Evolutionary conservation across 371 early-diverging fungal genomes (phyloP), one percentile per base, ranked within the genome.

Genomic region (Dentiscutata heterogama): DNA sequence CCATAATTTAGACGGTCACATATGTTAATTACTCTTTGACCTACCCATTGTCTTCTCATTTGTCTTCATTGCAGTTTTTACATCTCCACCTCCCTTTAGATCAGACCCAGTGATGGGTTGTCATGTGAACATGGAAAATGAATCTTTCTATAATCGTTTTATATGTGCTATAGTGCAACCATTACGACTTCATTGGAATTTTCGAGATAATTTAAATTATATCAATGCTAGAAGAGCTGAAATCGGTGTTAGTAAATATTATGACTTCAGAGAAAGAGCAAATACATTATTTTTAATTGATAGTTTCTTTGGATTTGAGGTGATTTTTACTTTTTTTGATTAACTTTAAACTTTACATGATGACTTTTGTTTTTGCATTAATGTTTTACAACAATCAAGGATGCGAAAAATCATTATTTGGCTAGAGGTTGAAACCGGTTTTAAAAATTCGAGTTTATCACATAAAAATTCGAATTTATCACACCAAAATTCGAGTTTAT

Each of bases 261-360:
- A 22, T 25, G 27, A 35, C 65, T 31, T 51, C 25, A 20, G 22
- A 7, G 67, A 46, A 60, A 63, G 79, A 65, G 50, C 51, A n/a
- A 51, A 78, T 50, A 25, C 51, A 31, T 60, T 78, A 31, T 78
- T 65, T 51, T 67, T 78, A n/a, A 65, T 53, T 65, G 60, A 78
- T 65, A 65, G 67, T 65, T 78, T 67, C 31, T 78, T 78, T 65
- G 79, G 79, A 22, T 78, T 78, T 78, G 79, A 78, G 64, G 78
- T 77, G 18, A 56, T 18, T 46, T 14, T 46, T 46, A 13, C 10
- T 46, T 46, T 46, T 46, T 46, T 11, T 46, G 11, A 46, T 46
- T 46, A 46, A 46, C 1, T 46, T 13, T 46, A 46, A 4, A 4
- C 4, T 42, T 8, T 42, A 4, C 42, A 42, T 29, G 74, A 27